Conservation (phyloP, 1,284 basidiomycete genomes). For the Phlebopus sp. region DNA sequence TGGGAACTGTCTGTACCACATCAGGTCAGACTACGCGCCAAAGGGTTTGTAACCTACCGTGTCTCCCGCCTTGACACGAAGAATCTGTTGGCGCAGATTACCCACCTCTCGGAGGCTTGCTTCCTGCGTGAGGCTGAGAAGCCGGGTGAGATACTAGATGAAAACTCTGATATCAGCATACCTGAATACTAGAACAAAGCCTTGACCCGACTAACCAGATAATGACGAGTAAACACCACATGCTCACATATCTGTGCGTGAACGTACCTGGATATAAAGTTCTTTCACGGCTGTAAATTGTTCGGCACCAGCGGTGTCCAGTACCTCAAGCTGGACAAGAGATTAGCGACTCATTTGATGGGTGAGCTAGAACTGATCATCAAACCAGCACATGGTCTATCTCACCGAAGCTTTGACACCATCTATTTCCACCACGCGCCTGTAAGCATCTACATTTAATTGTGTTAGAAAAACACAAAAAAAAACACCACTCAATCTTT, state of each 20-base stretch:
- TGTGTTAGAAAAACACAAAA: conserved; percentile 7
- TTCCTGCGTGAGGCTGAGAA: conserved; percentile 68
- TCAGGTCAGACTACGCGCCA: neutral
- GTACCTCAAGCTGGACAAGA: conserved; percentile 65
- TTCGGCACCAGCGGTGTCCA: conserved; percentile 90
- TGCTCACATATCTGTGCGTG: neutral
- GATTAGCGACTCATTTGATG: conserved; percentile 8
- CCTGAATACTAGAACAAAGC: conserved; percentile 86
- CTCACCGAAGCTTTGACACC: conserved; percentile 54
- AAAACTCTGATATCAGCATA: conserved; percentile 21
- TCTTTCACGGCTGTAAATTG: conserved; percentile 81
- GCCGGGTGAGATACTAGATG: conserved; percentile 11
- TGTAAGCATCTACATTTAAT: conserved; percentile 39
- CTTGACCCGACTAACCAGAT: conserved; percentile 57
- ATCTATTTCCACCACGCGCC: conserved; percentile 58
- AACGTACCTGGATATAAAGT: conserved; percentile 68
- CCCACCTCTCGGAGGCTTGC: conserved; percentile 76
- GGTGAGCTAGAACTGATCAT: conserved; percentile 12
- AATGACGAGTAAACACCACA: conserved; percentile 4
- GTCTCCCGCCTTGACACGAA: conserved; percentile 71
- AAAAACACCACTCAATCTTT: neutral
- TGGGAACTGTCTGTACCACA: conserved; percentile 57
- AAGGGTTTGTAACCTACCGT: conserved; percentile 39
- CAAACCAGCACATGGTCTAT: conserved; percentile 24
- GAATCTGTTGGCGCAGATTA: conserved; percentile 76